Percentiles rank a stretch among this genome's conserved stretches.
Evolutionary conservation across 768 basidiomycete species (phyloP).

Genomic region (Boletus rex-veris): DNA sequence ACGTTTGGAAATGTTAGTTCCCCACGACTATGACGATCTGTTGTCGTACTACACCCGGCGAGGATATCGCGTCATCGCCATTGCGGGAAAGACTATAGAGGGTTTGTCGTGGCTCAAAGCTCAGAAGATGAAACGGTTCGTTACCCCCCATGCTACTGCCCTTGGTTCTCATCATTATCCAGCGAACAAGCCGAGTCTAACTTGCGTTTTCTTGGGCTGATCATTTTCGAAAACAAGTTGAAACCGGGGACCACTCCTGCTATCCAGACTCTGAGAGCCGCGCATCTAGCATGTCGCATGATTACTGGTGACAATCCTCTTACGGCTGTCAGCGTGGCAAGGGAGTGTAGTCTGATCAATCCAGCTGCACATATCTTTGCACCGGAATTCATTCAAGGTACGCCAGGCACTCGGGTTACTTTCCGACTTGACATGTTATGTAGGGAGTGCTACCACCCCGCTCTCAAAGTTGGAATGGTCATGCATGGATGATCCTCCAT

Average conservation of each 20-base stretch:
- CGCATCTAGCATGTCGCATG: slow-evolving; percentile 94
- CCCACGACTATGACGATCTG: slow-evolving; percentile 93
- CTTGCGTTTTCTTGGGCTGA: slow-evolving; percentile 86
- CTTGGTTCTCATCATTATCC: slow-evolving; percentile 3
- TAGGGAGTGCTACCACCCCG: slow-evolving; percentile 53
- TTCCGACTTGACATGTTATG: slow-evolving; percentile 1
- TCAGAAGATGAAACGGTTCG: slow-evolving; percentile 88
- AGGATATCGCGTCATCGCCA: slow-evolving; percentile 96
- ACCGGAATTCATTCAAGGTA: slow-evolving; percentile 76
- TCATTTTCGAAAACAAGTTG: slow-evolving; percentile 98
- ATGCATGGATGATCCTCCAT: slow-evolving; percentile 81
- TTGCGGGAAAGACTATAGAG: slow-evolving; percentile 94
- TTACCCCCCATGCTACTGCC: neutral
- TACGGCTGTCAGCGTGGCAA: slow-evolving; percentile 94
- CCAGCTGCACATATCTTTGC: slow-evolving; percentile 87
- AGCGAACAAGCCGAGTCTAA: slow-evolving; percentile 94
- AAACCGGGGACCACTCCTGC: slow-evolving; percentile 90
- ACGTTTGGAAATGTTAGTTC: slow-evolving; percentile 53
- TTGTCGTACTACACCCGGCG: slow-evolving; percentile 95
- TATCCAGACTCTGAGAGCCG: slow-evolving; percentile 82
- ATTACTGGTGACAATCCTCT: slow-evolving; percentile 97
- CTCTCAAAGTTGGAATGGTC: slow-evolving; percentile 80
- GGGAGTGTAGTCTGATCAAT: slow-evolving; percentile 87
- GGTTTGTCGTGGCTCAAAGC: slow-evolving; percentile 96
- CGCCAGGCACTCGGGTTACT: neutral